A percentile compares a stretch with the other conserved stretches of the same genome.
phyloP scores from a whole-genome alignment of 768 basidiomycete genomes.

The Cytidiella melzeri region DNA sequence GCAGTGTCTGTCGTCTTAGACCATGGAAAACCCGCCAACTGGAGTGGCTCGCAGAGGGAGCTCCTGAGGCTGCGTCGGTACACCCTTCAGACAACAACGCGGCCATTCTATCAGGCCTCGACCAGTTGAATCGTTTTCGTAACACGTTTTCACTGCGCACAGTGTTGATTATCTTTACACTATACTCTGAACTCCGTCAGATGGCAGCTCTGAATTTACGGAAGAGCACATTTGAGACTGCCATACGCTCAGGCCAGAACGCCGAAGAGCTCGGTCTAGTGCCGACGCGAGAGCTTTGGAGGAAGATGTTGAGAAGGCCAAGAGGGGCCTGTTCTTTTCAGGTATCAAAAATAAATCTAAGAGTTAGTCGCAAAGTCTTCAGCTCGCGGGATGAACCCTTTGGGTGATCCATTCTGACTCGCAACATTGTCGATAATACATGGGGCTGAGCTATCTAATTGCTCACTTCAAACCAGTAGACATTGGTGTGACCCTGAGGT shows the following conservation, averaged over 20 bases:
- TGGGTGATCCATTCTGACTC: too few species aligned
- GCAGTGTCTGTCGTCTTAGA: slow-evolving; percentile 81
- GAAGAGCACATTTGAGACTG: slow-evolving; percentile 67
- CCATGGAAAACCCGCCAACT: slow-evolving; percentile 73
- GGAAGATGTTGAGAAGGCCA: too few species aligned
- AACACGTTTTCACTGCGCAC: slow-evolving; percentile 69
- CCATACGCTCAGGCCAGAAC: slow-evolving; percentile 48
- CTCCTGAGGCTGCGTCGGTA: slow-evolving; percentile 14
- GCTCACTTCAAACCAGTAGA: too few species aligned
- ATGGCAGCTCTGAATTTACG: slow-evolving; percentile 71
- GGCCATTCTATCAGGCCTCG: slow-evolving; percentile 40
- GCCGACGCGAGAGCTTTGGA: too few species aligned
- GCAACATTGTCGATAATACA: too few species aligned
- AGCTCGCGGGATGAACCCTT: too few species aligned
- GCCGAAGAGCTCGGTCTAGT: slow-evolving; percentile 48
- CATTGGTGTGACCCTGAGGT: too few species aligned
- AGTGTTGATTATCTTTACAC: slow-evolving; percentile 80
- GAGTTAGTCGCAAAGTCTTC: too few species aligned
- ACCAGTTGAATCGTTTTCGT: slow-evolving; percentile 63
- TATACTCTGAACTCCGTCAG: slow-evolving; percentile 79
- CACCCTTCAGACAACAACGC: slow-evolving; percentile 7
- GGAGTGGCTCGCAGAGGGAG: slow-evolving; percentile 56
- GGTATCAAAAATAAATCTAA: too few species aligned
- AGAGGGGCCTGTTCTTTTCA: too few species aligned
- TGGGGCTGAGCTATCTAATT: too few species aligned